Conservation (phyloP, 1,284 basidiomycete species). For the Cerioporus squamosus region DNA sequence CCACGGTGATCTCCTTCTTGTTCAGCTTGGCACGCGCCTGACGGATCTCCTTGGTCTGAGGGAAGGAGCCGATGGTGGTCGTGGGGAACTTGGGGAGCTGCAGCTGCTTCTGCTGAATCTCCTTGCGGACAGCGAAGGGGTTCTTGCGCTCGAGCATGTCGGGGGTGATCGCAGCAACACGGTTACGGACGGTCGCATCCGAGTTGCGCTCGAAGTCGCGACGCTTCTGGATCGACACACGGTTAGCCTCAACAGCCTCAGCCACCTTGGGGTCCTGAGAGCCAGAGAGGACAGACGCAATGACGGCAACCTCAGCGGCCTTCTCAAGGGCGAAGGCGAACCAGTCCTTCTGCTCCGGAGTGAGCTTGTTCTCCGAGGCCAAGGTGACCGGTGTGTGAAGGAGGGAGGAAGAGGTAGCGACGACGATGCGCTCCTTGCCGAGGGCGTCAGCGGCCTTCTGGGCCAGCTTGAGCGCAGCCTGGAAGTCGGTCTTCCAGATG, state of each 20-base stretch:
- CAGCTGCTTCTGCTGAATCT: constrained; percentile 89
- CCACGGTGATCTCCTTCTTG: constrained; percentile 90
- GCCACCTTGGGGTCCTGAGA: constrained; percentile 78
- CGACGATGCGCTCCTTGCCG: constrained; percentile 87
- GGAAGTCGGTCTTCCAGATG: constrained; percentile 99
- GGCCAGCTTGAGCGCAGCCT: constrained; percentile 80
- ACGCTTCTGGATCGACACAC: constrained; percentile 90
- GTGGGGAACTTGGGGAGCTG: constrained; percentile 97
- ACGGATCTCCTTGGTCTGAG: constrained; percentile 99
- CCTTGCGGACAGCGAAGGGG: constrained; percentile 87
- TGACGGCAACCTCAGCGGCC: constrained; percentile 87
- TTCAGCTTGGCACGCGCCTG: constrained; percentile 92
- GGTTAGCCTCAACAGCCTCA: constrained; percentile 86
- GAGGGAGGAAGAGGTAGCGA: constrained; percentile 97
- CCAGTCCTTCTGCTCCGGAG: constrained; percentile 94
- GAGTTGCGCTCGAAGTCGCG: constrained; percentile 96
- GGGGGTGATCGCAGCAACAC: constrained; percentile 90
- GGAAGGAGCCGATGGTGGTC: constrained; percentile 99
- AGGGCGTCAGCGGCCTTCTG: constrained; percentile 87
- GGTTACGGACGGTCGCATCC: constrained; percentile 95
- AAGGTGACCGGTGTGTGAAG: constrained; percentile 98
- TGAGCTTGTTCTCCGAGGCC: constrained; percentile 92
- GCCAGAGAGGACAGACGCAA: constrained; percentile 83
- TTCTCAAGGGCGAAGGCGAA: constrained; percentile 99
- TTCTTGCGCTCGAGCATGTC: constrained; percentile 91